These are phyloP conservation scores for Fusarium oxysporum DNA, from an alignment of 2,329 filamentous ascomycete species.

Conservation along the genomic window DNA sequence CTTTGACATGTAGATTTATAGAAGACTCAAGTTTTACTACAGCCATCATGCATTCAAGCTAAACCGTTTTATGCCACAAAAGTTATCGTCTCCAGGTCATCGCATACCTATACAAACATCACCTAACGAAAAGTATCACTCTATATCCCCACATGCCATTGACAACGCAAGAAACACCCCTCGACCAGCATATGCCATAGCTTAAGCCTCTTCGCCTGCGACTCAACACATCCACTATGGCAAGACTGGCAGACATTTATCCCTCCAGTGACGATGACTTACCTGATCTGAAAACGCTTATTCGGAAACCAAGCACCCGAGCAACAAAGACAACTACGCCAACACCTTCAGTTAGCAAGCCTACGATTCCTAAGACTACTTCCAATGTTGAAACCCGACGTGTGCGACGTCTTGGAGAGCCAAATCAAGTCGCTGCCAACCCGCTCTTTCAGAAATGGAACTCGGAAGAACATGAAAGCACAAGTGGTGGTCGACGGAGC, in stretches of 20 bases:
- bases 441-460: slow-evolving; percentile 51
- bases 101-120: slow-evolving; percentile 16
- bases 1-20: not conserved
- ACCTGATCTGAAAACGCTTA: slow-evolving; percentile 52
- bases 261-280: slow-evolving; percentile 57
- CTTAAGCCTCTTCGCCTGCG: not conserved
- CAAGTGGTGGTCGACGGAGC: not conserved
- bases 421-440: slow-evolving; percentile 40
- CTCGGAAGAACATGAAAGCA: slow-evolving; percentile 33
- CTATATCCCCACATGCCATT: slow-evolving; percentile 10
- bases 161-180: not conserved
- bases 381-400: slow-evolving; percentile 44
- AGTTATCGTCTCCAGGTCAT: not conserved
- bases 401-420: slow-evolving; percentile 48
- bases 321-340: slow-evolving; percentile 25
- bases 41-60: slow-evolving; percentile 4
- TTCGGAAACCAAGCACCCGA: slow-evolving; percentile 31
- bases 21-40: slow-evolving; percentile 15
- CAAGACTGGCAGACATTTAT: slow-evolving; percentile 45
- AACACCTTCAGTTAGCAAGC: slow-evolving; percentile 21
- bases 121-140: slow-evolving; percentile 11
- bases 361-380: slow-evolving; percentile 42
- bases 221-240: slow-evolving; percentile 38
- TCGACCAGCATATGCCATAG: not conserved
- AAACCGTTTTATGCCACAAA: slow-evolving; percentile 7